These are phyloP conservation scores for Talaromyces sp. DNA, from an alignment of 2,329 filamentous ascomycete species.

Conservation along the genomic window DNA sequence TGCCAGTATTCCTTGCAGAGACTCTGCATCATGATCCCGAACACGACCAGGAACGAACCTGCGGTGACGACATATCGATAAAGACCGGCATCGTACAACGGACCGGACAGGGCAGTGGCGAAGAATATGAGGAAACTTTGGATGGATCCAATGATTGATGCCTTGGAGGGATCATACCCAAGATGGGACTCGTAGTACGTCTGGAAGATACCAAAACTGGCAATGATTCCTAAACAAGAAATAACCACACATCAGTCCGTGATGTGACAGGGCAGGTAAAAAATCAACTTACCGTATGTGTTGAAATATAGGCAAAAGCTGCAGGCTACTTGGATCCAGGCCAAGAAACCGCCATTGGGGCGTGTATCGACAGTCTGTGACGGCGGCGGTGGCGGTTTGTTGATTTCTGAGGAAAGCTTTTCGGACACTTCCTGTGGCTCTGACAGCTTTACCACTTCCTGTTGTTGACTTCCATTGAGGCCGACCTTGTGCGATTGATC, in stretches of 20 bases:
- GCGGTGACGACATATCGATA: conserved; percentile 32
- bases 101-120: conserved; percentile 38
- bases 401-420: too few relatives aligned
- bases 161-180: conserved; percentile 15
- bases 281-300: conserved; percentile 9
- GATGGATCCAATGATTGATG: conserved; percentile 37
- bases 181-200: conserved; percentile 19
- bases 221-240: conserved; percentile 12
- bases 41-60: conserved; percentile 34
- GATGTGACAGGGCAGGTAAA: too few relatives aligned
- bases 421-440: too few relatives aligned
- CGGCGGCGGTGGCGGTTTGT: too few relatives aligned
- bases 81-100: conserved; percentile 42
- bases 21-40: conserved; percentile 43
- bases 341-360: conserved; percentile 17
- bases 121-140: conserved; percentile 41
- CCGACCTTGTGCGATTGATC: too few relatives aligned
- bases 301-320: conserved; percentile 19
- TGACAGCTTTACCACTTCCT: too few relatives aligned
- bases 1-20: conserved; percentile 40
- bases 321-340: conserved; percentile 17
- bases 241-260: too few relatives aligned
- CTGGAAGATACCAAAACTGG: conserved; percentile 21
- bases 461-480: too few relatives aligned
- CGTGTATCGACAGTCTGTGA: too few relatives aligned